These are phyloP conservation scores for Drosera spatulata DNA, from an alignment of 179 eudicot species.

Conservation along the genomic window DNA sequence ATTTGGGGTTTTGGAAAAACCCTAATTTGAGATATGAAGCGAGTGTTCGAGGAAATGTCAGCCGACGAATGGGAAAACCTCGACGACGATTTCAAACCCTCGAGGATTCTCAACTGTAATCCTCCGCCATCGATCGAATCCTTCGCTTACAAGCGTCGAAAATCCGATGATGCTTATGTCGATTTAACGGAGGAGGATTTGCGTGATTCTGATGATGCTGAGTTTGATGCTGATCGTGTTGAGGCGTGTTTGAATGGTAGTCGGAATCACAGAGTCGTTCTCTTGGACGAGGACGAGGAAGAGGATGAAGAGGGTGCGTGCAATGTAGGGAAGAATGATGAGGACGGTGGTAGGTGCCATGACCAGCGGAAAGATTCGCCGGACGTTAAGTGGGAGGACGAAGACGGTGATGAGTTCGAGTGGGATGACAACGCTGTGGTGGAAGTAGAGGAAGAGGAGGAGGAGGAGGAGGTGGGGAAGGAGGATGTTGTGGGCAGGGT, in stretches of 20 bases:
- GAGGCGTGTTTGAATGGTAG: constrained; percentile 23
- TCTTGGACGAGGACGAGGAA: constrained; percentile 24
- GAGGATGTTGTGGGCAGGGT: constrained; percentile 82
- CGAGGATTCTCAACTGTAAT: constrained; percentile 36
- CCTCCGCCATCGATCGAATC: constrained; percentile 39
- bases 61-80: constrained; percentile 76
- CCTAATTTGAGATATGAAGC: constrained; percentile 51
- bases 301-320: too few relatives aligned
- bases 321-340: constrained; percentile 13
- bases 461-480: constrained; percentile 28
- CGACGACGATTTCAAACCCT: constrained; percentile 61
- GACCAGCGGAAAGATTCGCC: too few relatives aligned
- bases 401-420: too few relatives aligned
- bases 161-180: constrained; percentile 5
- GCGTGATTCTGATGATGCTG: constrained; percentile 63
- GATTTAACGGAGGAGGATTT: constrained; percentile 34
- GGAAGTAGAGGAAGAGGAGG: constrained; percentile 27
- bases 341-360: constrained; percentile 11
- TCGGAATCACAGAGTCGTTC: constrained; percentile 56
- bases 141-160: constrained; percentile 32
- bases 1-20: too few relatives aligned
- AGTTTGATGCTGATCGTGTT: constrained; percentile 3
- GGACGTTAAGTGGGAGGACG: too few relatives aligned
- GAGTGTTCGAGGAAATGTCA: constrained; percentile 55
- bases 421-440: too few relatives aligned